phyloP scores from a whole-genome alignment of 306 rosid genomes.

The Calophaca sinica region DNA sequence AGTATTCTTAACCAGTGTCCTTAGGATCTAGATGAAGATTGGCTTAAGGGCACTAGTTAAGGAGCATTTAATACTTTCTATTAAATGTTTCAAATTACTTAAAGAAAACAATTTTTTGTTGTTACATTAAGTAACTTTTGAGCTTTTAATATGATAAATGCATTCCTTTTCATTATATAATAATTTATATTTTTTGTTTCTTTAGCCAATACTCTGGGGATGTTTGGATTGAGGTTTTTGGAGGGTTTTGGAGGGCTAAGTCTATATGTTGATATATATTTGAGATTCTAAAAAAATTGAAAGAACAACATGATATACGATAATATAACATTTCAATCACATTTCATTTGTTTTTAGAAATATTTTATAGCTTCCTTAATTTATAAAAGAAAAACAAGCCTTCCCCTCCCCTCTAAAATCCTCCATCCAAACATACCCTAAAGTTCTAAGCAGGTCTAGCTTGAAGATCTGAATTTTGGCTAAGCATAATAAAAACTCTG shows the following conservation, averaged over 20 bases:
- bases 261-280: too few relatives aligned
- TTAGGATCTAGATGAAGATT: not conserved
- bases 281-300: too few relatives aligned
- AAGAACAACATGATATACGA: too few relatives aligned
- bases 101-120: not conserved
- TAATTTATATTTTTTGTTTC: not conserved
- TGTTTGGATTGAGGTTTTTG: too few relatives aligned
- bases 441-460: not conserved
- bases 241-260: too few relatives aligned
- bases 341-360: too few relatives aligned
- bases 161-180: not conserved
- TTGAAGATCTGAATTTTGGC: constrained; percentile 20
- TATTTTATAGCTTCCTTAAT: too few relatives aligned
- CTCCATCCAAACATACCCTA: too few relatives aligned
- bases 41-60: not conserved
- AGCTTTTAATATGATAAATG: not conserved
- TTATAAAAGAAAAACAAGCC: too few relatives aligned
- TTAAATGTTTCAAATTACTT: not conserved
- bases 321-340: too few relatives aligned
- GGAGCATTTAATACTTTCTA: not conserved
- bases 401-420: too few relatives aligned
- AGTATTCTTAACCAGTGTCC: constrained; percentile 32
- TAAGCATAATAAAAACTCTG: not conserved
- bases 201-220: not conserved
- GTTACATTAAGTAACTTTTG: too few relatives aligned